A percentile compares a stretch with the other conserved stretches of the same genome.
phyloP scores from a whole-genome alignment of 2,329 filamentous ascomycete species.

The Fusarium nematophilum region DNA sequence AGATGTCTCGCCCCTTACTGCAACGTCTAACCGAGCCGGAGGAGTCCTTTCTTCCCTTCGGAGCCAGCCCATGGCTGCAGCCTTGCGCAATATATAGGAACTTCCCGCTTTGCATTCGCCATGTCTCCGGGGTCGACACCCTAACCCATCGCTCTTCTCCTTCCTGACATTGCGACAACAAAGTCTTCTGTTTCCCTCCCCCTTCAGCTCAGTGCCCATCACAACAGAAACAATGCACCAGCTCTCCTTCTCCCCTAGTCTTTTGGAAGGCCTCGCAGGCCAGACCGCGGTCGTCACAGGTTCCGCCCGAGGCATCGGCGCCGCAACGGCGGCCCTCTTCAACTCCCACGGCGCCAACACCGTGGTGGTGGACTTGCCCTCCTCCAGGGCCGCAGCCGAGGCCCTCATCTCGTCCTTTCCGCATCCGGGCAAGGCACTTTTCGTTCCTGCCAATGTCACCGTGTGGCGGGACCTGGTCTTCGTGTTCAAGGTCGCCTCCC shows the following conservation, averaged over 20 bases:
- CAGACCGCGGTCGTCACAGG: constrained; percentile 21
- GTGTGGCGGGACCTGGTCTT: not conserved
- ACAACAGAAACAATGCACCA: not conserved
- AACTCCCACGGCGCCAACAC: constrained; percentile 10
- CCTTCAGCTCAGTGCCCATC: too few species aligned
- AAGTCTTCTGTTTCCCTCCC: too few species aligned
- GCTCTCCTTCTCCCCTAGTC: not conserved
- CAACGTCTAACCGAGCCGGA: too few species aligned
- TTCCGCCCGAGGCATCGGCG: constrained; percentile 16
- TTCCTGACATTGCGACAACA: too few species aligned
- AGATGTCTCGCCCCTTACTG: too few species aligned
- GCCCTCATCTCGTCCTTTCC: not conserved
- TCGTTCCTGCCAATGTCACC: not conserved
- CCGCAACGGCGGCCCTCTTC: constrained; percentile 2
- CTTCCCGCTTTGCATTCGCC: too few species aligned
- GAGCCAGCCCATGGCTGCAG: too few species aligned
- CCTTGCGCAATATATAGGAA: too few species aligned
- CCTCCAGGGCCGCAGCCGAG: not conserved
- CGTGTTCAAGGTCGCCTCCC: not conserved
- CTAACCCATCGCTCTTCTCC: too few species aligned
- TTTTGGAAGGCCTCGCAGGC: not conserved
- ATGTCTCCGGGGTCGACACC: too few species aligned
- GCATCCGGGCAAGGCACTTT: not conserved
- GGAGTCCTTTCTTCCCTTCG: too few species aligned
- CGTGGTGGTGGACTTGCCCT: not conserved